Percentiles rank a stretch among this genome's conserved stretches.
These are phyloP conservation scores for Nicotiana undulata DNA, from an alignment of 257 asterid species.

Conservation along the genomic window DNA sequence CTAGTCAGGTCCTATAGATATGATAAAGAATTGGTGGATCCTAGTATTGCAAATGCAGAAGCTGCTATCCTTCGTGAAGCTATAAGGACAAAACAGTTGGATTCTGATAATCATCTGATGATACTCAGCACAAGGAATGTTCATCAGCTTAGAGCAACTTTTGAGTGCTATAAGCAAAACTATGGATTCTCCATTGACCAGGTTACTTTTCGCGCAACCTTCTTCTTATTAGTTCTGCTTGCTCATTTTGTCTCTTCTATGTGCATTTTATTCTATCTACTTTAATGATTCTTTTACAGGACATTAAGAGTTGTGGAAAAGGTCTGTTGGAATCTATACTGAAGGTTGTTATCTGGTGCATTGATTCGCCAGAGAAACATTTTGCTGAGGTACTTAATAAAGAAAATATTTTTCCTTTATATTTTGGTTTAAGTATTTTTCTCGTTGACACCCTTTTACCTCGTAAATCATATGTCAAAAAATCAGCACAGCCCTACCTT, in stretches of 20 bases:
- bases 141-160: conserved; percentile 64
- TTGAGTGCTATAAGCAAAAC: conserved; percentile 41
- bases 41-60: conserved; percentile 38
- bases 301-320: conserved; percentile 46
- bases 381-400: conserved; percentile 60
- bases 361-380: conserved; percentile 67
- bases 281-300: conserved; percentile 28
- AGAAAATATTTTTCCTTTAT: not conserved
- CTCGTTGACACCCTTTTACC: not conserved
- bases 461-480: not conserved
- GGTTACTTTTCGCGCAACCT: conserved; percentile 21
- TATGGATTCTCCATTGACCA: conserved; percentile 53
- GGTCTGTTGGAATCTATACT: conserved; percentile 43
- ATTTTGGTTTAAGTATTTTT: not conserved
- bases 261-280: not conserved
- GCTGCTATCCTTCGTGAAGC: conserved; percentile 51
- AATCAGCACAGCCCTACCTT: not conserved
- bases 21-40: conserved; percentile 54
- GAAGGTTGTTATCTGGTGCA: conserved; percentile 65
- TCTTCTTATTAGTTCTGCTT: not conserved
- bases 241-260: not conserved
- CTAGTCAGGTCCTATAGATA: conserved; percentile 66
- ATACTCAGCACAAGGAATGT: conserved; percentile 58
- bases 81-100: conserved; percentile 34
- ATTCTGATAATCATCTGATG: conserved; percentile 34